Evolutionary conservation across 177 flowering plant species (phyloP).

Genomic region (Tripterygium wilfordii): DNA sequence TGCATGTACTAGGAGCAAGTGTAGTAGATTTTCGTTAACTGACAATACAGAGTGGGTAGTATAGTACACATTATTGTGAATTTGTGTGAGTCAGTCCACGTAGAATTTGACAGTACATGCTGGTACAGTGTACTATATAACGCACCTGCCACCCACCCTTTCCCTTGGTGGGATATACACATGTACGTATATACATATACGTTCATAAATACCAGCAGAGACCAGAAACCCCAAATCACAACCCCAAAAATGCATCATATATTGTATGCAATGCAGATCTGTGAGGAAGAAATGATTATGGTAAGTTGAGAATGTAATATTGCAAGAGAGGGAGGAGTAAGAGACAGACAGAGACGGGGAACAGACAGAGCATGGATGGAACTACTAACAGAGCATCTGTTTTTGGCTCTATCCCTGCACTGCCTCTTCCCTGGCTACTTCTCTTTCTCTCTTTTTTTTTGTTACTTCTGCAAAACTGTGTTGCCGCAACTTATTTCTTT

Average conservation of each 20-base stretch:
- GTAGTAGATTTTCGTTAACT: too few relatives aligned
- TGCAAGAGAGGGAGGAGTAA: neutral
- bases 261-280: too few relatives aligned
- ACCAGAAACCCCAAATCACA: neutral
- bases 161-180: neutral
- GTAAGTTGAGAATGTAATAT: neutral
- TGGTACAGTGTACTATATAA: constrained; percentile 2
- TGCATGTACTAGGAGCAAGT: too few relatives aligned
- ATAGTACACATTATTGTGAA: too few relatives aligned
- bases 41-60: neutral
- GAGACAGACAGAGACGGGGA: constrained; percentile 43
- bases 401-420: constrained; percentile 76
- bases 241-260: too few relatives aligned
- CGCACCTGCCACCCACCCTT: too few relatives aligned
- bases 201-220: neutral
- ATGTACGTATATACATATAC: too few relatives aligned
- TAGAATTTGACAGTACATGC: neutral
- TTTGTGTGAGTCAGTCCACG: neutral
- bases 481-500: neutral
- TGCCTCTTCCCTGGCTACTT: constrained; percentile 96
- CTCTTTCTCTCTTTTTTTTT: constrained; percentile 6
- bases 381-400: constrained; percentile 29
- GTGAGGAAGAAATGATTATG: too few relatives aligned
- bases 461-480: neutral
- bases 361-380: constrained; percentile 72